Base-by-base conservation (phyloP, 2,329 filamentous ascomycete species). In the Bipolaris zeicola region DNA sequence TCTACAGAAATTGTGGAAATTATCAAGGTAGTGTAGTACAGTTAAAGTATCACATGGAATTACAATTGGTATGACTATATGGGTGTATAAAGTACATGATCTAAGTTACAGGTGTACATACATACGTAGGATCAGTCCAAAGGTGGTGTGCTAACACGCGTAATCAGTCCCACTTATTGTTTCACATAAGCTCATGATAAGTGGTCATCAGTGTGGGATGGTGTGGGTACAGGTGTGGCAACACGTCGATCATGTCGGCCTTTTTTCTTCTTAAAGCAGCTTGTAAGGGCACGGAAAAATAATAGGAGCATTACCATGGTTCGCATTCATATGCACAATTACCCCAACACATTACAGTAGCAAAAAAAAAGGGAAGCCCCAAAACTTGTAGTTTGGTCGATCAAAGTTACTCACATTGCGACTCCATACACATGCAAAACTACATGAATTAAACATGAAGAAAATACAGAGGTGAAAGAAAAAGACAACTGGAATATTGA, bases 1-100 rank as follows among this genome's bases (percentile, higher is more conserved):
- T 34, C 13, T 34, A 49, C 47, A 52, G 38, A 56, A 39, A 52
- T 55, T 56, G 47, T 33, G 34, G 14, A 18, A 41, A 49, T 31
- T 28, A 52, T 24, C 38, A 56, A 14, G 36, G 22, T 11, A 38
- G 37, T 38, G 16, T 34, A 48, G 24, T 8, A 18, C 6, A 48
- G 44, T n/a, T n/a, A 42, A 11, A 55, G 38, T 14, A 50, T 57
- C 33, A 46, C 34, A 49, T 22, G 24, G 24, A 46, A 44, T 50
- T 50, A 20, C 26, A 34, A 39, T 33, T 33, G 16, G 31, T 33
- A 44, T 43, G 14, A 18, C 13, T 43, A 7, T 16, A 14, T 6
- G 6, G 4, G 28, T 31, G 11, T 31, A 31, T 13, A 10, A 31
- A 11, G 28, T 31, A 31, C 28, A 31, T 13, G 11, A 31, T 31